Evolutionary conservation across 768 basidiomycete genomes (phyloP).

Genomic region (Tylopilus cervinicoccineus): DNA sequence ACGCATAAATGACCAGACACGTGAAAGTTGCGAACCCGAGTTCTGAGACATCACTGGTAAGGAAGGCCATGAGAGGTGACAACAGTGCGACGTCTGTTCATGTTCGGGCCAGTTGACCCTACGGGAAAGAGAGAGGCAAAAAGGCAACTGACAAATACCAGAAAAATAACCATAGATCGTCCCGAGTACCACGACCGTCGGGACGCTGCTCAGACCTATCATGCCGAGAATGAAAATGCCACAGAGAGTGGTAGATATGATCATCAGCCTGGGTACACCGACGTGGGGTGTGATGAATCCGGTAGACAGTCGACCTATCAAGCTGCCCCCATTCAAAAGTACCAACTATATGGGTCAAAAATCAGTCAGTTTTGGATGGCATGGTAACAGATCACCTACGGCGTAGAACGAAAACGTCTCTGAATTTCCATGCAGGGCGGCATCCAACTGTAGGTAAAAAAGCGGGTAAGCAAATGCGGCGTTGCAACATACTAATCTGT

Average conservation of each 20-base stretch:
- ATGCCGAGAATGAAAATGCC: conserved; percentile 41
- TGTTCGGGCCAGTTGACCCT: background rate
- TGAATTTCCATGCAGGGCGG: conserved; percentile 43
- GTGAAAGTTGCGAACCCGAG: conserved; percentile 38
- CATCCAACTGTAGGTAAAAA: conserved; percentile 55
- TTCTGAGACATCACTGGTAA: conserved; percentile 44
- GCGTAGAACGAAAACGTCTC: conserved; percentile 53
- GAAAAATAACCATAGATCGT: conserved; percentile 46
- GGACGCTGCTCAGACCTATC: conserved; percentile 34
- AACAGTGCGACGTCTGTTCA: conserved; percentile 34
- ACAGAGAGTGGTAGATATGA: conserved; percentile 31
- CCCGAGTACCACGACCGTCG: conserved; percentile 37
- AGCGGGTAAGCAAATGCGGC: conserved; percentile 46
- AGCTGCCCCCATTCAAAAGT: conserved; percentile 48
- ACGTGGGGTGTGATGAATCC: conserved; percentile 38
- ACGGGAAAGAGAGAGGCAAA: background rate
- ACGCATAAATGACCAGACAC: background rate
- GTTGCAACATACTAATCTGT: conserved; percentile 26
- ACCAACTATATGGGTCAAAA: conserved; percentile 35
- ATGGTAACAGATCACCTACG: conserved; percentile 27
- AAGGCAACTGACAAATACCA: conserved; percentile 34
- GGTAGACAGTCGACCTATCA: conserved; percentile 49
- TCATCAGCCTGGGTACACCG: conserved; percentile 43
- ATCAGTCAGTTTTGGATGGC: background rate
- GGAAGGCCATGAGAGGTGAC: conserved; percentile 40